Percentiles rank a stretch among this genome's conserved stretches.
Conservation (phyloP, 106 monocot genomes). For the Narthecium ossifragum region DNA sequence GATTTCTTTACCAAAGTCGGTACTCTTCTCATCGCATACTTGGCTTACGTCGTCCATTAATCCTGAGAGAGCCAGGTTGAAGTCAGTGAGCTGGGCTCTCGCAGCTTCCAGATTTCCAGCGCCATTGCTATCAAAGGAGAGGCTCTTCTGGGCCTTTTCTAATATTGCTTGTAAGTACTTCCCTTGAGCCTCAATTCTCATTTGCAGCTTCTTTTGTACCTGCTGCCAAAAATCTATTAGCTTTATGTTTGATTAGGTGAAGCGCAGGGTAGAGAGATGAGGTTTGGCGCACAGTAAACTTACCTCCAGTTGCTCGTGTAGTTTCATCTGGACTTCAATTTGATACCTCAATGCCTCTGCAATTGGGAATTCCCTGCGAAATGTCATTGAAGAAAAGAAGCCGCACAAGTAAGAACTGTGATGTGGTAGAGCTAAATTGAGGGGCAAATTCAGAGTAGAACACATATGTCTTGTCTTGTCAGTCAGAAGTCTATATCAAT, state of each 20-base stretch:
- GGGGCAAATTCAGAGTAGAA: too few species aligned
- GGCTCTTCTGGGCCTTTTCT: conserved; percentile 56
- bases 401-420: too few species aligned
- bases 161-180: conserved; percentile 77
- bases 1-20: conserved; percentile 2
- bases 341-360: conserved; percentile 50
- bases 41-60: conserved; percentile 32
- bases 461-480: too few species aligned
- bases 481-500: too few species aligned
- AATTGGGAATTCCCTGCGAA: conserved; percentile 43
- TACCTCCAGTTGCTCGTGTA: conserved; percentile 78
- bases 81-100: conserved; percentile 28
- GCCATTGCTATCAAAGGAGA: conserved; percentile 30
- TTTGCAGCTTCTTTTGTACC: conserved; percentile 84
- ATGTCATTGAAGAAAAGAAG: too few species aligned
- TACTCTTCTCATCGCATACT: conserved; percentile 19
- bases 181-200: conserved; percentile 85
- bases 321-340: conserved; percentile 64
- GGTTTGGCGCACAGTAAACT: background rate
- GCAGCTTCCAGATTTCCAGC: conserved; percentile 21
- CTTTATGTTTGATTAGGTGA: background rate
- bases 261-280: background rate
- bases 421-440: background rate
- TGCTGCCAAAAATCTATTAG: conserved; percentile 5
- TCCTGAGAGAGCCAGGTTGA: conserved; percentile 43